phyloP scores from a whole-genome alignment of 2,329 filamentous ascomycete genomes.

The Beauveria bassiana region DNA sequence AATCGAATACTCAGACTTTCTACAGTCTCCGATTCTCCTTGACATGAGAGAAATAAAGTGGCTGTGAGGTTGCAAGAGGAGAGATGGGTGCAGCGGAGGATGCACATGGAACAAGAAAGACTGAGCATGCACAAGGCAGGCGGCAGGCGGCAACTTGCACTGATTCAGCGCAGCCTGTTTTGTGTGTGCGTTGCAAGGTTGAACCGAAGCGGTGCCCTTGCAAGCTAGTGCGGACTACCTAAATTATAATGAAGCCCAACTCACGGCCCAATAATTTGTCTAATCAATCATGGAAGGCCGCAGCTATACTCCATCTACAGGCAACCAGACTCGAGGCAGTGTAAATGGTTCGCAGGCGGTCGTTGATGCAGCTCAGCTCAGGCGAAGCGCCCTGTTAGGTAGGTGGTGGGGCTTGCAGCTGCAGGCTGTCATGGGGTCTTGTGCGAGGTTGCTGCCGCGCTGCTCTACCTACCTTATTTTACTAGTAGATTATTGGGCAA shows the following conservation, averaged over 20 bases:
- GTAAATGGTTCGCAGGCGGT: neutral
- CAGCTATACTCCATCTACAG: neutral
- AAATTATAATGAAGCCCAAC: neutral
- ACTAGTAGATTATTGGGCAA: no score
- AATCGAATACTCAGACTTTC: neutral
- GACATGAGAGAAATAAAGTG: neutral
- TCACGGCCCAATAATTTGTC: neutral
- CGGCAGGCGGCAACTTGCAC: neutral
- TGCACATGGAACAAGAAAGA: neutral
- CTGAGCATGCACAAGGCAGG: neutral
- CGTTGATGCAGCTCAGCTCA: neutral
- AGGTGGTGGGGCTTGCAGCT: slow-evolving; percentile 2
- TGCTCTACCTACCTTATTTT: no score
- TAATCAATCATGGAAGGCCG: neutral
- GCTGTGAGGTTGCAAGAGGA: neutral
- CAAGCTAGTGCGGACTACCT: neutral
- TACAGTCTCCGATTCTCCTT: neutral
- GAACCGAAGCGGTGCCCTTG: neutral
- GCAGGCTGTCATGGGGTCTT: neutral
- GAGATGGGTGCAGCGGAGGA: neutral
- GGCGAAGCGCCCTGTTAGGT: neutral
- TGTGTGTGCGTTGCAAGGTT: neutral
- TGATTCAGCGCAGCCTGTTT: neutral
- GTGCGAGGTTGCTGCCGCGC: neutral
- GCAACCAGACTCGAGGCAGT: neutral